These are phyloP conservation scores for Periconia digitata DNA, from an alignment of 2,329 filamentous ascomycete genomes.

Conservation along the genomic window DNA sequence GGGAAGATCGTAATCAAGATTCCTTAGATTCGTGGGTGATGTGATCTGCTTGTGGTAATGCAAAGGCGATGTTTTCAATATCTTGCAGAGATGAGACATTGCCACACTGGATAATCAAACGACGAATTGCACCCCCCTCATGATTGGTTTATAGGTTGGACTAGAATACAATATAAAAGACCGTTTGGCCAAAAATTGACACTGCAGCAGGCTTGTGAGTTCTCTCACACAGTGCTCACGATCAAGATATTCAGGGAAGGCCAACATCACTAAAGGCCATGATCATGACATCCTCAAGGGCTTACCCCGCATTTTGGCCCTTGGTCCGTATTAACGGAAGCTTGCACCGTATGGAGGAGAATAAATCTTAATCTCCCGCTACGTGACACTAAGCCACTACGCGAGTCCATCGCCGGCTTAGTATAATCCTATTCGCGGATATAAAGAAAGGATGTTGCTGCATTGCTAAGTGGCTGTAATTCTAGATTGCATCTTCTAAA, in stretches of 20 bases:
- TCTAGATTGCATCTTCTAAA: not conserved
- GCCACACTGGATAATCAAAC: not conserved
- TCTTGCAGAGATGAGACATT: not conserved
- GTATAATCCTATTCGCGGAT: too few species aligned
- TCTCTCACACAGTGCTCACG: too few species aligned
- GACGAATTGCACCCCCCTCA: not conserved
- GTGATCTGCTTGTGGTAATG: slow-evolving; percentile 19
- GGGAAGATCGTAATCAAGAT: too few species aligned
- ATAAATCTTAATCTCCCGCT: not conserved
- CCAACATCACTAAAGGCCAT: slow-evolving; percentile 1
- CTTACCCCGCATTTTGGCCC: slow-evolving; percentile 10
- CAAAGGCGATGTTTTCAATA: slow-evolving; percentile 2
- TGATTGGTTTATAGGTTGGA: not conserved
- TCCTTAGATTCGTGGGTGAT: slow-evolving; percentile 33
- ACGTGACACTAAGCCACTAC: not conserved
- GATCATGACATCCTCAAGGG: not conserved
- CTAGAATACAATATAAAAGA: too few species aligned
- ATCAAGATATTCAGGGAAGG: slow-evolving; percentile 33
- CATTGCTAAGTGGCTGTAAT: not conserved
- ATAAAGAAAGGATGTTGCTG: not conserved
- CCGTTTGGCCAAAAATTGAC: too few species aligned
- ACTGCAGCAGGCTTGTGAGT: too few species aligned
- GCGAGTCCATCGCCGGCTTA: not conserved
- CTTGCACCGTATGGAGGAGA: not conserved
- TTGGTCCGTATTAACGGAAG: not conserved